These are phyloP conservation scores for Ligustrum vulgare DNA, from an alignment of 257 asterid species.

Conservation along the genomic window DNA sequence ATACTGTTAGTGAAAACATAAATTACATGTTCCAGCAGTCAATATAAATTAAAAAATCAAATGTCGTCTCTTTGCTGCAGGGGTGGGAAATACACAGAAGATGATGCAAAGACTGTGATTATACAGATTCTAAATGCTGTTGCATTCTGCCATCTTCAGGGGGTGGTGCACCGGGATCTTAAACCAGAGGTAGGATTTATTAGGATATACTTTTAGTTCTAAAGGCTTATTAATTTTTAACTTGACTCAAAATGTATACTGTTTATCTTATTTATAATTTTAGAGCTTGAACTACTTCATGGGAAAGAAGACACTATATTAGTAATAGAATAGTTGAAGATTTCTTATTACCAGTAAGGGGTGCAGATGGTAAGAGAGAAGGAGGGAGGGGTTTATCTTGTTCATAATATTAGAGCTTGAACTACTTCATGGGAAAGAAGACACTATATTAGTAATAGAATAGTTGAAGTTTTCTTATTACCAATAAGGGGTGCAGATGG, in stretches of 20 bases:
- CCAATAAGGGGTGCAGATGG: too few relatives aligned
- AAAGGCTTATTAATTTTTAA: not conserved
- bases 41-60: not conserved
- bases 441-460: too few relatives aligned
- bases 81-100: slow-evolving; percentile 59
- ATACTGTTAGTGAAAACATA: not conserved
- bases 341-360: not conserved
- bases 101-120: slow-evolving; percentile 54
- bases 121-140: slow-evolving; percentile 52
- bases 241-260: not conserved
- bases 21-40: not conserved
- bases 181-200: slow-evolving; percentile 54
- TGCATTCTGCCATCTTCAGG: slow-evolving; percentile 62
- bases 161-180: slow-evolving; percentile 67
- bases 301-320: not conserved
- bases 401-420: too few relatives aligned
- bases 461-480: too few relatives aligned
- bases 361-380: not conserved
- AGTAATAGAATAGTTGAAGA: not conserved
- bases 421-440: too few relatives aligned
- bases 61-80: slow-evolving; percentile 26
- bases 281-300: not conserved
- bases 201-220: not conserved
- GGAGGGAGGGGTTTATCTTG: too few relatives aligned
- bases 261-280: not conserved